Percentiles rank a stretch among this genome's conserved stretches.
These are phyloP conservation scores for Leccinum glutinopallens DNA, from an alignment of 1,284 basidiomycete species.

Conservation along the genomic window DNA sequence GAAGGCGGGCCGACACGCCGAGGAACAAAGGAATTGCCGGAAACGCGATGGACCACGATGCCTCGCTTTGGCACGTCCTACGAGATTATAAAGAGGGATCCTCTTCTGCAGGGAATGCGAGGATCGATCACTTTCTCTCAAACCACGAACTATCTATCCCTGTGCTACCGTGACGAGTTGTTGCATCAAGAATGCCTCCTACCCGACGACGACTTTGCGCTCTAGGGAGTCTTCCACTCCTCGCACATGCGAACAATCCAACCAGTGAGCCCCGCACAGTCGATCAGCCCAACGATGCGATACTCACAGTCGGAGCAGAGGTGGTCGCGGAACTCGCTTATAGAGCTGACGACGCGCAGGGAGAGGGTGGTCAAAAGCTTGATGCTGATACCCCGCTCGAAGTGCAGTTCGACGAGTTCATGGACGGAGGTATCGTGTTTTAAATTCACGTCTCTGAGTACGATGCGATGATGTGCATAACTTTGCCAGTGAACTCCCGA, in stretches of 20 bases:
- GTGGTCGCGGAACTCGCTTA: constrained; percentile 34
- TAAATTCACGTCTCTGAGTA: background rate
- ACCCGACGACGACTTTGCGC: constrained; percentile 22
- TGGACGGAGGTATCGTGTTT: constrained; percentile 28
- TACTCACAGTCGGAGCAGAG: constrained; percentile 18
- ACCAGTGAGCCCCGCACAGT: constrained; percentile 23
- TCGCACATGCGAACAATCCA: constrained; percentile 30
- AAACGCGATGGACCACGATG: constrained; percentile 1
- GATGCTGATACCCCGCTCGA: constrained; percentile 21
- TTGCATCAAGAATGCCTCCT: constrained; percentile 27
- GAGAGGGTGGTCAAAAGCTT: background rate
- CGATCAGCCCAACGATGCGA: background rate
- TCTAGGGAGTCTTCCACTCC: constrained; percentile 29
- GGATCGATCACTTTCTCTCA: background rate
- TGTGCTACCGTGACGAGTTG: background rate
- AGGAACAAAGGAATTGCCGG: constrained; percentile 8
- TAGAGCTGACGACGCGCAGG: constrained; percentile 20
- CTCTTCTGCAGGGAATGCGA: background rate
- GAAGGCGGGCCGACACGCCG: background rate
- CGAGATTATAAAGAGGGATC: background rate
- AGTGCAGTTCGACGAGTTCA: constrained; percentile 30
- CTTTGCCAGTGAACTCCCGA: constrained; percentile 28
- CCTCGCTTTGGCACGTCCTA: background rate
- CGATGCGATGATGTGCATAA: background rate
- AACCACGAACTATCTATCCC: background rate